Percentiles rank a stretch among this genome's conserved stretches.
These are phyloP conservation scores for Pleurotus eryngii DNA, from an alignment of 768 basidiomycete genomes.

Conservation along the genomic window DNA sequence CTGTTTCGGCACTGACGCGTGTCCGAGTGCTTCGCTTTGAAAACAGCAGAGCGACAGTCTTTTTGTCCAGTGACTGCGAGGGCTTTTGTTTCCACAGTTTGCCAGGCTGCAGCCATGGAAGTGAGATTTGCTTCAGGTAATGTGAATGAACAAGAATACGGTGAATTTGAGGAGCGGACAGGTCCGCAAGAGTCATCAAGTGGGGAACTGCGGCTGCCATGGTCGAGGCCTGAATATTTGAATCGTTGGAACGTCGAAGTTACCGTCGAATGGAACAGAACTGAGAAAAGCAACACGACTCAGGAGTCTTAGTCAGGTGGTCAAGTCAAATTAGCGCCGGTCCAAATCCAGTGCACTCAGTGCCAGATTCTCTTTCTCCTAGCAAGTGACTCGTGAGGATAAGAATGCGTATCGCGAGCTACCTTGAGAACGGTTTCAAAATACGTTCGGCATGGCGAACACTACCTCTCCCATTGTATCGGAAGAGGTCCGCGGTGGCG, in stretches of 20 bases:
- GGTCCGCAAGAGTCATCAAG: conserved; percentile 87
- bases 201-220: conserved; percentile 44
- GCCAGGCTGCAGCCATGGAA: conserved; percentile 63
- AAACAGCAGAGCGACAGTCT: conserved; percentile 87
- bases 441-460: too few species aligned
- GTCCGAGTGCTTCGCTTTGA: conserved; percentile 94
- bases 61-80: conserved; percentile 67
- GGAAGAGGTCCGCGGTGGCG: too few species aligned
- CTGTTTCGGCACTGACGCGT: conserved; percentile 83
- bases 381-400: too few species aligned
- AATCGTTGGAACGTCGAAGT: too few species aligned
- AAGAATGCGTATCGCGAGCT: too few species aligned
- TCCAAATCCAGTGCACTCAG: too few species aligned
- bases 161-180: conserved; percentile 70
- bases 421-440: too few species aligned
- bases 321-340: too few species aligned
- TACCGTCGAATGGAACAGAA: background rate
- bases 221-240: background rate
- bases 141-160: conserved; percentile 63
- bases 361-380: too few species aligned
- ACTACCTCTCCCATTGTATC: too few species aligned
- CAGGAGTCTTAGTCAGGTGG: too few species aligned
- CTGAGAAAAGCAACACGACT: too few species aligned
- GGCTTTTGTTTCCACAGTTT: background rate
- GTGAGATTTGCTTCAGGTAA: conserved; percentile 55